Evolutionary conservation across 768 basidiomycete genomes (phyloP), one percentile per base, ranked within the genome.

Genomic region (Leccinellum albellum): DNA sequence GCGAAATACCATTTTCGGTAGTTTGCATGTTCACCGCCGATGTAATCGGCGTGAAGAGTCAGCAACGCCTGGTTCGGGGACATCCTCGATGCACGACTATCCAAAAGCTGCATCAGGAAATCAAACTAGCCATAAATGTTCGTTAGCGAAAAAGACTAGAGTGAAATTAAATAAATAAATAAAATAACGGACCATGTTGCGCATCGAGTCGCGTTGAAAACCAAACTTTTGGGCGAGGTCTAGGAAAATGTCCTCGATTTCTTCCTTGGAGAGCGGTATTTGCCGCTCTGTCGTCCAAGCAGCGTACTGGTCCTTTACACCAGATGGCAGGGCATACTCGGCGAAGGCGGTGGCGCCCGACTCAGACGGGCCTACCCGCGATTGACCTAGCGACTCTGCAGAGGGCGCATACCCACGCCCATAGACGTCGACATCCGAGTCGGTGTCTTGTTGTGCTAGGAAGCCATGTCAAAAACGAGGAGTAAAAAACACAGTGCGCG

Each of bases 1-100:
- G 96, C 97, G 73, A 98, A 99, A 77, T 99, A 99, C 97, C 97
- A 98, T 76, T 98, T 98, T 59, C 97, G 91, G 76, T 98, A 98
- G 78, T 98, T 98, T 50, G 97, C 93, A 66, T 98, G 89, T 72
- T 96, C 91, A 3, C 97, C 97, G 21, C 97, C 97, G 65, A 99
- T 98, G 74, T 98, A 99, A 72, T 98, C 97, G 56, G 96, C 97
- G 66, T 99, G 97, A 2, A 99, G 82, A 0, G 95, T 98, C 54
- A 97, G 79, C 23, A 98, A 78, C 1, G 97, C 97, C 70, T 96
- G 93, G 69, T 93, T 90, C 10, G 97, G 95, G 0, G 93, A 87
- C 96, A 98, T 98, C 45, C 97, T 85, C 3, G 95, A 98, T 4
- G 96, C 91, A 58, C 97, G 86, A 67, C 93, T 95, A 75, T 99